Percentiles rank a stretch among this genome's conserved stretches.
phyloP scores from a whole-genome alignment of 2,329 filamentous ascomycete species.

The Pyrenophora teres region DNA sequence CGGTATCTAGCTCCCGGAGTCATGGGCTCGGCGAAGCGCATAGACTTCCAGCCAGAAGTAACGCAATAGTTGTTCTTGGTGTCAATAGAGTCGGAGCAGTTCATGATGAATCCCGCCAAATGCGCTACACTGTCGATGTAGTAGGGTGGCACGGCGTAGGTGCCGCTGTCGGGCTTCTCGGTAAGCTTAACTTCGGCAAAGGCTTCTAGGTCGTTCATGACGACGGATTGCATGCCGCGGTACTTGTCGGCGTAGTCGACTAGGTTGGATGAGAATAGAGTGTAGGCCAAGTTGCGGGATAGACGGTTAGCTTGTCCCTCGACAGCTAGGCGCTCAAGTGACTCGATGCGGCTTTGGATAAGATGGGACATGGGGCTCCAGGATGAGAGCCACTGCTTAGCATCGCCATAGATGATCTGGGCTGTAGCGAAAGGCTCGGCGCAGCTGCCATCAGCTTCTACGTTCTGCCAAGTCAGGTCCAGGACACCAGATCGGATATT shows the following conservation, averaged over 20 bases:
- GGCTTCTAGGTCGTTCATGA: constrained; percentile 27
- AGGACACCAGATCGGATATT: constrained; percentile 9
- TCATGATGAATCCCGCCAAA: constrained; percentile 32
- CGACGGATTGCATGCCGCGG: constrained; percentile 26
- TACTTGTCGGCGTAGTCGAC: constrained; percentile 30
- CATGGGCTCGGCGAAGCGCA: constrained; percentile 28
- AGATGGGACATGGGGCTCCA: constrained; percentile 25
- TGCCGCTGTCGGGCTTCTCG: constrained; percentile 6
- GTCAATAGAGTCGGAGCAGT: constrained; percentile 24
- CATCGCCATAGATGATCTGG: constrained; percentile 8
- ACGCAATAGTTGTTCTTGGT: constrained; percentile 24
- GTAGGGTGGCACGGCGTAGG: constrained; percentile 22
- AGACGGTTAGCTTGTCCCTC: constrained; percentile 19
- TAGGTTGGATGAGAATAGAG: constrained; percentile 24
- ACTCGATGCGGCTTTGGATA: constrained; percentile 21
- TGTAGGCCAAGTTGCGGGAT: constrained; percentile 27
- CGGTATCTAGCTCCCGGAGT: constrained; percentile 14
- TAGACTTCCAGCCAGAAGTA: constrained; percentile 27
- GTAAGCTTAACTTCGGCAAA: constrained; percentile 13
- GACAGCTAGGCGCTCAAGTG: constrained; percentile 16
- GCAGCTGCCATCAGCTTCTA: constrained; percentile 1
- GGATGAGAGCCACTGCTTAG: constrained; percentile 14
- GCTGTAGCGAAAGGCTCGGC: constrained; percentile 11
- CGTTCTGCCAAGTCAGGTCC: constrained; percentile 14
- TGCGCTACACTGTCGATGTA: constrained; percentile 34